These are phyloP conservation scores for Psophocarpus tetragonolobus DNA, from an alignment of 306 rosid genomes.

Conservation along the genomic window DNA sequence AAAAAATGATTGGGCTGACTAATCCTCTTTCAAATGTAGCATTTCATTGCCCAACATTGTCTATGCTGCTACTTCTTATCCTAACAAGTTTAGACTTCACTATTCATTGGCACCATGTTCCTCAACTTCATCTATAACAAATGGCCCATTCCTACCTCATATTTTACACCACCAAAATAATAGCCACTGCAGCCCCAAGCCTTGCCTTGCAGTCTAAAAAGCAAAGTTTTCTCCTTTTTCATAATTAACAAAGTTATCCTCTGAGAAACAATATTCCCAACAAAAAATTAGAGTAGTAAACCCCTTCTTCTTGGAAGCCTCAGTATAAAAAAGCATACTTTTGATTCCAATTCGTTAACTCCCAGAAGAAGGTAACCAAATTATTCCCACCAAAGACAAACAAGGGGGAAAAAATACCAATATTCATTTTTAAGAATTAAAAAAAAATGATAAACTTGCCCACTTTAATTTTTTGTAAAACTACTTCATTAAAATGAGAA, in stretches of 20 bases:
- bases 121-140: background rate
- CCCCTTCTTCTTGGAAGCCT: background rate
- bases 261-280: background rate
- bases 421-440: background rate
- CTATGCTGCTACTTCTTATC: background rate
- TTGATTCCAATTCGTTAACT: background rate
- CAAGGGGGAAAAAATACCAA: background rate
- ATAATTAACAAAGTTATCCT: background rate
- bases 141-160: background rate
- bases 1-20: background rate
- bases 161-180: constrained; percentile 1
- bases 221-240: background rate
- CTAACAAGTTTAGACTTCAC: background rate
- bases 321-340: background rate
- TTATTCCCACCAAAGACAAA: background rate
- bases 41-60: background rate
- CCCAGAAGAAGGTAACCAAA: background rate
- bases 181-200: background rate
- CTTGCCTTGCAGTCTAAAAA: background rate
- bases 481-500: background rate
- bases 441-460: background rate
- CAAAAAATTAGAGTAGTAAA: background rate
- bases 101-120: background rate
- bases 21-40: background rate
- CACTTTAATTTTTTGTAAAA: background rate